Base-by-base conservation (phyloP, 306 rosid genomes). In the Prunus padus region DNA sequence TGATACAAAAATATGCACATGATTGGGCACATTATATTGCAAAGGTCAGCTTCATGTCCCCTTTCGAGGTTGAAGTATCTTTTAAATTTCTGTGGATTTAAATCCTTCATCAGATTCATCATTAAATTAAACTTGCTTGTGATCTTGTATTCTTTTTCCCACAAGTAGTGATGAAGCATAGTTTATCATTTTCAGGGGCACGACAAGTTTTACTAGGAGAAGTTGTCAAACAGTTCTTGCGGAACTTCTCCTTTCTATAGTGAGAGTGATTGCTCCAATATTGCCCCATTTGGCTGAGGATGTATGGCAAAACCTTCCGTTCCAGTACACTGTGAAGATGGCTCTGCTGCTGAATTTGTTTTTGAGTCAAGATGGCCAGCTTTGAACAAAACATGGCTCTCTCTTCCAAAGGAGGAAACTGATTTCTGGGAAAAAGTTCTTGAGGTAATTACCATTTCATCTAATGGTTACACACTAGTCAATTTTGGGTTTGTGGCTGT, bases 201-300 rank as follows among this genome's bases (percentile, higher is more conserved):
- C 97, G 5, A 69, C 78, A 45, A 92, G 96, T 86, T 89, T 82
- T 83, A 95, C 99, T 2, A 86, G 99, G 85, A 92, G 87, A 85
- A 95, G 92, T 76, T 95, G 97, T 76, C 97, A 95, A 86, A 95
- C 97, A 76, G 99, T 95, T 85, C 97, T 95, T 52, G 91, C 91
- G 26, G 96, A 86, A 61, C 96, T 90, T 85, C 87, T 95, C 20
- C 89, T 92, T 67, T 89, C 96, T 79, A 89, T 90, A 65, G 86
- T 85, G 57, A 85, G 89, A 85, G 85, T 90, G 64, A 73, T 95
- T 74, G 97, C 97, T 77, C 99, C 99, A 2, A 90, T 95, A 85
- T 84, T 95, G 80, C 99, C 99, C 80, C 99, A 95, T 88, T 92
- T 95, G 87, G 96, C 99, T 25, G 99, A 95, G 86, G 99, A 95